A percentile compares a stretch with the other conserved stretches of the same genome.
phyloP scores from a whole-genome alignment of 331 rosid genomes.

The Ulmus americana region DNA sequence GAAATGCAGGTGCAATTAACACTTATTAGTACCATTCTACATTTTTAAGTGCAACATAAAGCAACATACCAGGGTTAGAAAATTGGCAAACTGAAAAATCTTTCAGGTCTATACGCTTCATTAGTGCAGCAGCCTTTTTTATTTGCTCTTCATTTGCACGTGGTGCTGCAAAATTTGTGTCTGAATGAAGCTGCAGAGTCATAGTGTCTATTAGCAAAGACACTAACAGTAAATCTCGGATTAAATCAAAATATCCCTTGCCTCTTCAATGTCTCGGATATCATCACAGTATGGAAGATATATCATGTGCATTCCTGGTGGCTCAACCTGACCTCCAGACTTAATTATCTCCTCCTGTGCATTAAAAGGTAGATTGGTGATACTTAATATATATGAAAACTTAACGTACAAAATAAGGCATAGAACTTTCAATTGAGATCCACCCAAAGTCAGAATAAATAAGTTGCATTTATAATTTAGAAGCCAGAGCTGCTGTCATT shows the following conservation, averaged over 20 bases:
- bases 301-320: constrained; percentile 94
- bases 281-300: constrained; percentile 91
- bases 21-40: neutral
- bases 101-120: constrained; percentile 73
- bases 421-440: neutral
- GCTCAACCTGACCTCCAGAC: constrained; percentile 78
- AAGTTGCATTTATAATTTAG: too few relatives aligned
- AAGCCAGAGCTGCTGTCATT: too few relatives aligned
- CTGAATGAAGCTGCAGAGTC: constrained; percentile 52
- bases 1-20: too few relatives aligned
- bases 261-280: constrained; percentile 89
- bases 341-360: constrained; percentile 65
- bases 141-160: constrained; percentile 70
- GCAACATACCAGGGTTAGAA: constrained; percentile 66
- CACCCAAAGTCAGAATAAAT: too few relatives aligned
- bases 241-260: constrained; percentile 26
- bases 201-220: constrained; percentile 19
- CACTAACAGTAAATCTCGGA: constrained; percentile 13
- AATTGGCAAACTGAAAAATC: constrained; percentile 77
- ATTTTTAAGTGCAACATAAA: neutral
- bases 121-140: constrained; percentile 57
- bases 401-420: neutral
- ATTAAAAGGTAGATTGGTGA: constrained; percentile 9
- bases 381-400: neutral
- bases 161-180: constrained; percentile 33